Evolutionary conservation across 1,139 yeast genomes (phyloP), one percentile per base, ranked within the genome.

Genomic region (Ashbya aceris): DNA sequence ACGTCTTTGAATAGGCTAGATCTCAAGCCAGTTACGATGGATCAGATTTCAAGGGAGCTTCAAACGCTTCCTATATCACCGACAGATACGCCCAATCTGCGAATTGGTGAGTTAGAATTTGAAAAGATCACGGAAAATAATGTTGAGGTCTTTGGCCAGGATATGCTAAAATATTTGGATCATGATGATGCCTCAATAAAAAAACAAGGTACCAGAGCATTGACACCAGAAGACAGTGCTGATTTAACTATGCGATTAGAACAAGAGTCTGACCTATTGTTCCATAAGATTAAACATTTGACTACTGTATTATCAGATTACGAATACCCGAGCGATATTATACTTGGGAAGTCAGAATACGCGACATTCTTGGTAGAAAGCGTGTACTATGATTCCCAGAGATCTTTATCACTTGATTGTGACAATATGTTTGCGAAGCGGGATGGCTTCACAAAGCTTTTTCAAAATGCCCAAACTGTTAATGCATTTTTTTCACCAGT

Each of bases 91-190:
- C 8, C 30, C 30, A 37, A 38, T 11, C 30, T 39, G 9, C 27
- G 36, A 11, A 57, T 61, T 30, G 63, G 64, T 5, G 60, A 56
- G 20, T 41, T 61, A 28, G 61, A 53, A 40, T 61, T 60, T 46
- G 64, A 59, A 43, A 56, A 59, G 33, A 43, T 55, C n/a, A 55
- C 55, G 6, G 57, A 57, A 29, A 53, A 60, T 37, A 58, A 58
- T 33, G 49, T 53, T 2, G 60, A 57, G 30, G 48, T 58, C 5
- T 61, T 59, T 43, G 61, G 61, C 9, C 48, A 55, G 29, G 63
- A 60, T 33, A 43, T 60, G 30, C 45, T 53, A 49, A 47, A 49
- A 31, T 48, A 42, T 23, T 46, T 56, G 10, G 39, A 48, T 29
- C 45, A 46, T n/a, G 51, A 51, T 12, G 49, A 45, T 23, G 42